A percentile compares a stretch with the other conserved stretches of the same genome.
Conservation (phyloP, 2,329 filamentous ascomycete species). For the Fusarium papillatum region DNA sequence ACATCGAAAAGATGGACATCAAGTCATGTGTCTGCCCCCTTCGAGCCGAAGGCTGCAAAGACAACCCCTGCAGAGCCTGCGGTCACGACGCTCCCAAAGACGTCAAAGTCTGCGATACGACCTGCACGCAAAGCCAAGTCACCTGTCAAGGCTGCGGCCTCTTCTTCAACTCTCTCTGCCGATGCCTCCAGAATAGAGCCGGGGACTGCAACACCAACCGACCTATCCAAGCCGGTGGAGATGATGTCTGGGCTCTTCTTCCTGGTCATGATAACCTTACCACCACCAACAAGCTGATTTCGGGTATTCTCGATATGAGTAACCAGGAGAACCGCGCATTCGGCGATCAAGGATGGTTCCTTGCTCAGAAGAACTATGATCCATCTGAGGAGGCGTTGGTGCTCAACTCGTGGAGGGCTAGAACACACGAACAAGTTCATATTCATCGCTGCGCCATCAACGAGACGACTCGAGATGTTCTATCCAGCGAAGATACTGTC, state of each 20-base stretch:
- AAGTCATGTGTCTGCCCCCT: background rate
- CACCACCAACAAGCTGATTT: constrained; percentile 9
- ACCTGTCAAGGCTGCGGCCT: background rate
- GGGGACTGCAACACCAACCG: background rate
- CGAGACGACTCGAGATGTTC: background rate
- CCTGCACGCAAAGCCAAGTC: background rate
- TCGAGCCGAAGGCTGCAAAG: background rate
- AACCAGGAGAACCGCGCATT: background rate
- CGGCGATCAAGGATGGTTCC: constrained; percentile 20
- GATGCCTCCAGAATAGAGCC: background rate
- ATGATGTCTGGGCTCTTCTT: constrained; percentile 11
- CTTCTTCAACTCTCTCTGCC: background rate
- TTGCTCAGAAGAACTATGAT: constrained; percentile 20
- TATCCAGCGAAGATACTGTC: background rate
- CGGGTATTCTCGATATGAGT: constrained; percentile 20
- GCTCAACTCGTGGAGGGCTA: constrained; percentile 24
- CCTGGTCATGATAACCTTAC: constrained; percentile 14
- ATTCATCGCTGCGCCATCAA: constrained; percentile 29
- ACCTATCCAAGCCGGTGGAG: background rate
- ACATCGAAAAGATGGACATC: background rate
- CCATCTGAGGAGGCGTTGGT: constrained; percentile 1
- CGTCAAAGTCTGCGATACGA: background rate
- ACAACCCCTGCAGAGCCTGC: background rate
- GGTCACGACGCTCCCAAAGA: background rate
- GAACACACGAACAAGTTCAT: constrained; percentile 28